Conservation (phyloP, 179 eudicot genomes). For the Camellia oleifera region DNA sequence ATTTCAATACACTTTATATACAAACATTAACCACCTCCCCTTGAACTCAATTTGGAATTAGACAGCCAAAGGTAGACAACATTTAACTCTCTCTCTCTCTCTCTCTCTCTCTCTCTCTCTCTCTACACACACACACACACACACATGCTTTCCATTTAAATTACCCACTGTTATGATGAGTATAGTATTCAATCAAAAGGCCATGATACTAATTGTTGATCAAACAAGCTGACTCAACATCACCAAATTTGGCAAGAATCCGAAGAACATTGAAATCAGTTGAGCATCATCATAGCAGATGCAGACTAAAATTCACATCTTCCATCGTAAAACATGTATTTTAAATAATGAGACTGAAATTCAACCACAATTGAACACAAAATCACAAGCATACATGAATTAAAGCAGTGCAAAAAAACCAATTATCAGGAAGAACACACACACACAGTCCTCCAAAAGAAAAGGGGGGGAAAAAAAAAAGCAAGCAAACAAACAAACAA, state of each 20-base stretch:
- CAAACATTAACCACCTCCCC: too few species aligned
- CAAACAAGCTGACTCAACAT: neutral
- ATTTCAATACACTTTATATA: too few species aligned
- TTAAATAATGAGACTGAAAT: too few species aligned
- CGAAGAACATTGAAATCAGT: too few species aligned
- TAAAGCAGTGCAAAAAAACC: neutral
- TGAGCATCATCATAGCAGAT: neutral
- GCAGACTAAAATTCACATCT: neutral
- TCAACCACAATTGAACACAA: too few species aligned
- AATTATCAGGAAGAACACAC: neutral
- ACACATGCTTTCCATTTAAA: neutral
- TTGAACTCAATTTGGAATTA: too few species aligned
- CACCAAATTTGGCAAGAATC: neutral
- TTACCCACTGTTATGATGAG: too few species aligned
- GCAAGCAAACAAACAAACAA: neutral
- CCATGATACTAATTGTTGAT: neutral
- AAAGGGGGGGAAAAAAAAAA: neutral
- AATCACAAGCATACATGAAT: too few species aligned
- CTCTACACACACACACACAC: too few species aligned
- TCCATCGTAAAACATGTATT: neutral
- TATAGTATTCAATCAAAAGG: neutral
- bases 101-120: too few species aligned
- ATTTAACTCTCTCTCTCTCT: neutral
- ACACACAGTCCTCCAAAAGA: neutral
- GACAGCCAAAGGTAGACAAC: neutral